These are phyloP conservation scores for Boechera stricta DNA, from an alignment of 345 rosid species.

Conservation along the genomic window DNA sequence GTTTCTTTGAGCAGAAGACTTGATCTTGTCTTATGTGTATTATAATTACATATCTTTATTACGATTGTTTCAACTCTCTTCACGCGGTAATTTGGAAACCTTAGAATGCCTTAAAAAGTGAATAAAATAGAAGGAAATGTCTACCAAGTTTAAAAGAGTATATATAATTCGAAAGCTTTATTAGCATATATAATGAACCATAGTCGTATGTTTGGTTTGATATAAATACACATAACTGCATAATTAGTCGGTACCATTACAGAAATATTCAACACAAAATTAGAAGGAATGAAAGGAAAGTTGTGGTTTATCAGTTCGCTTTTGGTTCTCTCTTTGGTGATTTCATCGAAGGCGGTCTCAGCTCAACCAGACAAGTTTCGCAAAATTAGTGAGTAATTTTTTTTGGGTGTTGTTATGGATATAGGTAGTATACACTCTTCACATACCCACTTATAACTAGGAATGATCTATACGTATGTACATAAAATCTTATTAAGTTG, in stretches of 20 bases:
- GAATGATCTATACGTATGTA: neutral
- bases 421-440: neutral
- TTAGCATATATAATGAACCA: neutral
- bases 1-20: constrained; percentile 18
- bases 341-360: neutral
- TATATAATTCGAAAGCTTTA: neutral
- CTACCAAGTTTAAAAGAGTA: neutral
- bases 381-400: constrained; percentile 4
- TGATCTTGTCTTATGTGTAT: constrained; percentile 24
- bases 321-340: neutral
- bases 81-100: constrained; percentile 4
- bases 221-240: neutral
- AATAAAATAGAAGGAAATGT: neutral
- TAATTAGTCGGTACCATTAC: neutral
- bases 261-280: neutral
- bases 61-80: constrained; percentile 24
- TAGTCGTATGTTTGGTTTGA: constrained; percentile 22
- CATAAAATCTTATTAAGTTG: neutral
- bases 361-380: neutral
- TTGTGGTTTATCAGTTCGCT: neutral
- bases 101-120: neutral
- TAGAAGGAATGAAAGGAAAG: neutral
- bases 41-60: neutral
- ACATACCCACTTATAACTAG: neutral
- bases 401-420: neutral